Percentiles rank a stretch among this genome's conserved stretches.
These are phyloP conservation scores for Arabidopsis arenosa DNA, from an alignment of 345 rosid genomes.

Conservation along the genomic window DNA sequence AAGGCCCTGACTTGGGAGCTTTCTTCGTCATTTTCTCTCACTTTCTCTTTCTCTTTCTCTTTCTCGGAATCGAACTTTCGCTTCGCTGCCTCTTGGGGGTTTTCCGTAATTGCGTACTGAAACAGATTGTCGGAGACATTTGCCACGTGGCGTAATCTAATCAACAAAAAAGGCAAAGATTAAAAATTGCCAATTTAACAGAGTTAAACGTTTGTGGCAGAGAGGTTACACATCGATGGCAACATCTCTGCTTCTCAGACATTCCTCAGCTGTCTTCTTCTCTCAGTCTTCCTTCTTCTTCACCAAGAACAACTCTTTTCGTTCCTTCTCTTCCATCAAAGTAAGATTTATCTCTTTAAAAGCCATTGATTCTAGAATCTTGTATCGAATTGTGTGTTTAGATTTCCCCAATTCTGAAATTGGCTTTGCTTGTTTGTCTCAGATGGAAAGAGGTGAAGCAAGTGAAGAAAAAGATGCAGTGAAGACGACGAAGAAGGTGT, in stretches of 20 bases:
- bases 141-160: constrained; percentile 33
- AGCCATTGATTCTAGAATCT: too few relatives aligned
- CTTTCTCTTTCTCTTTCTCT: constrained; percentile 1
- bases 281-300: constrained; percentile 25
- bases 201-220: background rate
- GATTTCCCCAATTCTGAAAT: background rate
- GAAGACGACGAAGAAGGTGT: constrained; percentile 56
- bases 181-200: background rate
- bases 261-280: constrained; percentile 36
- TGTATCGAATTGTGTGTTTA: background rate
- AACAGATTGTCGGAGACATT: background rate
- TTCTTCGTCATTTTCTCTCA: constrained; percentile 48
- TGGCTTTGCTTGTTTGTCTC: constrained; percentile 18
- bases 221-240: constrained; percentile 49
- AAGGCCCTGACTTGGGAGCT: constrained; percentile 43
- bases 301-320: constrained; percentile 40
- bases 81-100: background rate
- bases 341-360: too few relatives aligned
- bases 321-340: constrained; percentile 40
- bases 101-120: constrained; percentile 26
- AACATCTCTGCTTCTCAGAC: constrained; percentile 49
- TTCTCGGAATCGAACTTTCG: constrained; percentile 17
- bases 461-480: constrained; percentile 42
- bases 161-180: constrained; percentile 13
- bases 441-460: constrained; percentile 69